Evolutionary conservation across 169 alveolate genomes (phyloP), one percentile per base, ranked within the genome.

Genomic region (Ichthyophthirius multifiliis): DNA sequence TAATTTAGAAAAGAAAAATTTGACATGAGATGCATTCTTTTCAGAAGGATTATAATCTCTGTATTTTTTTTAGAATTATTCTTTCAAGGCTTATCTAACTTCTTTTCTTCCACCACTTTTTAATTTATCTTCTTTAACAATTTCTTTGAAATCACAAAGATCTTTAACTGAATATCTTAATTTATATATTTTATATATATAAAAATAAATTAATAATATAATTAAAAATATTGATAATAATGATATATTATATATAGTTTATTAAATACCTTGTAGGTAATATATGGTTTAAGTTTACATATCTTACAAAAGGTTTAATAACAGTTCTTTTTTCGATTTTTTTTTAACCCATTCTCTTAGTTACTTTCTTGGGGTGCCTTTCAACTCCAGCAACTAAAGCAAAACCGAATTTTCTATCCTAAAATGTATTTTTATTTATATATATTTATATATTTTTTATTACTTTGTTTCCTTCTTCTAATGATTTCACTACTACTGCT

Each of bases 311-410:
- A 78, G 99, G 97, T 94, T 96, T 96, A 83, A 97, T 94, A 76
- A 95, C 90, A 48, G 98, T 92, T 86, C 99, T 94, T 93, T 96
- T 97, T 88, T 94, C 92, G 62, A 97, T 90, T 90, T 96, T 96
- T 91, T 94, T 96, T 88, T 94, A 86, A 75, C 98, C 90, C 98
- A 98, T 96, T 86, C 97, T 95, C 82, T 93, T 95, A 83, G 96
- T 92, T 31, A 98, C 98, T 88, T 94, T 97, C 77, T 90, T 83
- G 20, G 99, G 99, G 85, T 98, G 94, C 93, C 96, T 97, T 88
- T 95, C 99, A 35, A 98, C 92, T 44, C 99, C 99, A 13, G 99
- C 99, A 15, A 98, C 98, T 45, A 98, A 90, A 85, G 98, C 96
- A 89, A 96, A 97, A 76, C 98, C 94, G 94, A 97, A 98, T 47